Evolutionary conservation across 176 grass and related monocot genomes (phyloP).

Genomic region (Stipa capillata): DNA sequence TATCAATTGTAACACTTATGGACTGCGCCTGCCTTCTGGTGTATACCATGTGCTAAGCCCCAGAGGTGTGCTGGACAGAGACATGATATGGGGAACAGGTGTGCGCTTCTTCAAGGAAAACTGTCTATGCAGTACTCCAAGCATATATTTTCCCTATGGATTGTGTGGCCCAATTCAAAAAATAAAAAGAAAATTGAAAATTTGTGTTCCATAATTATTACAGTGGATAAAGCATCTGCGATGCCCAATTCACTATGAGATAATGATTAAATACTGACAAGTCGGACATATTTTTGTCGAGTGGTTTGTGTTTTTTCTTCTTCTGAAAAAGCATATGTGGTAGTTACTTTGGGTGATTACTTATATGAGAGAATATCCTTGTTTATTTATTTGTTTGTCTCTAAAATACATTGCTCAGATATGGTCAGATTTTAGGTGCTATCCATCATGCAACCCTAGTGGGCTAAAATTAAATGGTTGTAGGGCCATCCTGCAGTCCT

Average conservation of each 20-base stretch:
- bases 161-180: background rate
- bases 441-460: constrained; percentile 61
- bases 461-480: constrained; percentile 40
- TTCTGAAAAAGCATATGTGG: background rate
- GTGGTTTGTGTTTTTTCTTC: background rate
- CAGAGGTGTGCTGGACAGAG: no score
- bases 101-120: no score
- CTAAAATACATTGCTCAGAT: constrained; percentile 66
- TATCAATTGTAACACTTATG: background rate
- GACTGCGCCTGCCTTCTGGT: background rate
- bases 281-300: background rate
- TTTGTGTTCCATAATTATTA: background rate
- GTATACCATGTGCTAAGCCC: background rate
- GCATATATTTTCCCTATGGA: background rate
- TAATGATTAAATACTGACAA: background rate
- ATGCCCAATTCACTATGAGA: background rate
- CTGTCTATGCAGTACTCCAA: no score
- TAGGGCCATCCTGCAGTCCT: constrained; percentile 46
- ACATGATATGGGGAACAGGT: background rate
- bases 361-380: background rate
- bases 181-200: background rate
- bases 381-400: constrained; percentile 28
- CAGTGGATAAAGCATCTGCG: background rate
- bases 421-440: constrained; percentile 82
- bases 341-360: background rate